Conservation (phyloP, 2,329 filamentous ascomycete genomes). For the Tolypocladium nubicola region DNA sequence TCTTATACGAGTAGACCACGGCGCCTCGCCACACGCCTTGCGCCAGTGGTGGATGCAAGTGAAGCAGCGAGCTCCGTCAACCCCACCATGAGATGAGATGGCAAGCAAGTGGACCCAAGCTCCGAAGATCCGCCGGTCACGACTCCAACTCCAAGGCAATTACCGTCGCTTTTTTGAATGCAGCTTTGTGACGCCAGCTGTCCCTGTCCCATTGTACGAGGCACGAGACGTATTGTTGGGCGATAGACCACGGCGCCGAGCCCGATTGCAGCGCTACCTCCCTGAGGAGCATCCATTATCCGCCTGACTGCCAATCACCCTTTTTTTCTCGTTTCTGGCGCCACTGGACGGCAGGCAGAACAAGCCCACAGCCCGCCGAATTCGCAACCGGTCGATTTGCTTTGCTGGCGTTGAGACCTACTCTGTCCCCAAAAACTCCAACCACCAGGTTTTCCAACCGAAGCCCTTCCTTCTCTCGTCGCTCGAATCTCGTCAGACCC, state of each 20-base stretch:
- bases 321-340: not conserved
- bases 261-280: not conserved
- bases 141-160: constrained; percentile 1
- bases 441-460: not conserved
- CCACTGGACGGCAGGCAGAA: not conserved
- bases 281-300: not conserved
- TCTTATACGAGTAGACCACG: not conserved
- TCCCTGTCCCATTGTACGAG: not conserved
- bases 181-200: not conserved
- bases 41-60: not conserved
- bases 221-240: not conserved
- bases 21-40: not conserved
- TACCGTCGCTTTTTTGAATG: not conserved
- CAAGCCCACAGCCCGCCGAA: not conserved
- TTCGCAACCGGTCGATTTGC: not conserved
- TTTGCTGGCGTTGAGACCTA: not conserved
- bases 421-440: not conserved
- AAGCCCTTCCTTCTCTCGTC: not conserved
- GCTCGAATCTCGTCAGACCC: not conserved
- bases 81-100: not conserved
- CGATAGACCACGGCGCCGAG: not conserved
- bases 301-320: not conserved
- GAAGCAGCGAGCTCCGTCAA: not conserved
- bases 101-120: constrained; percentile 3
- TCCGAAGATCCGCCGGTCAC: constrained; percentile 18